phyloP scores from a whole-genome alignment of 2,329 filamentous ascomycete species.

The Dactylonectria estremocensis region DNA sequence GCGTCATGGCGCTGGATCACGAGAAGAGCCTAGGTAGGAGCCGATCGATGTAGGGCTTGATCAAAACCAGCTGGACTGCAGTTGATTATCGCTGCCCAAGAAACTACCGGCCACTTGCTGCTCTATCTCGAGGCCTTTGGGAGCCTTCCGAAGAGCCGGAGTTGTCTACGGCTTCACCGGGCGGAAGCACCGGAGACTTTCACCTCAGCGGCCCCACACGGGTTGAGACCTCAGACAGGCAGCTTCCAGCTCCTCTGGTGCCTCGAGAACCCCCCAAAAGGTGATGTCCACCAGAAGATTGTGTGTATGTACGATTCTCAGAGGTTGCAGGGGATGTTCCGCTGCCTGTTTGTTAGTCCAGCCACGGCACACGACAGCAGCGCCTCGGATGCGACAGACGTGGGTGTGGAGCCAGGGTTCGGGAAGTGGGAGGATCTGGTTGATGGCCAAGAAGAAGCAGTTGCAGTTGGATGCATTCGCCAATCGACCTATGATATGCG shows the following conservation, averaged over 20 bases:
- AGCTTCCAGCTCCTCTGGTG: conserved; percentile 8
- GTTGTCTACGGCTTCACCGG: conserved; percentile 37
- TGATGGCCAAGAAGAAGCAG: conserved; percentile 10
- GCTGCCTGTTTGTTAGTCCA: conserved; percentile 43
- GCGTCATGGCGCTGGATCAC: conserved; percentile 39
- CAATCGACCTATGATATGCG: conserved; percentile 3
- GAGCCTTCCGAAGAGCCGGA: conserved; percentile 39
- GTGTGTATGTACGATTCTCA: conserved; percentile 22
- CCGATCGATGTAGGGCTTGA: conserved; percentile 7
- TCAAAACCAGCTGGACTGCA: conserved; percentile 1
- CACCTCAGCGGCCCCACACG: conserved; percentile 38
- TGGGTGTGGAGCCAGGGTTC: conserved; percentile 42
- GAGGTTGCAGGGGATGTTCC: conserved; percentile 32
- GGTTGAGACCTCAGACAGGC: conserved; percentile 31
- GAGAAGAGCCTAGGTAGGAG: conserved; percentile 4
- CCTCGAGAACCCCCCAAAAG: conserved; percentile 20
- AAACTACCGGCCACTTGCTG: conserved; percentile 15
- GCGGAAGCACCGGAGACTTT: conserved; percentile 48
- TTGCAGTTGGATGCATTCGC: conserved; percentile 8
- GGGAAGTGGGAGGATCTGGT: conserved; percentile 23
- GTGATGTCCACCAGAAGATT: conserved; percentile 21
- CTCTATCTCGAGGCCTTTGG: conserved; percentile 35
- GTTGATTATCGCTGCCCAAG: conserved; percentile 10
- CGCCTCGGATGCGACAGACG: conserved; percentile 36
- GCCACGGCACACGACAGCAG: conserved; percentile 39